Evolutionary conservation across 2,329 filamentous ascomycete genomes (phyloP).

Genomic region (Colletotrichum trifolii): DNA sequence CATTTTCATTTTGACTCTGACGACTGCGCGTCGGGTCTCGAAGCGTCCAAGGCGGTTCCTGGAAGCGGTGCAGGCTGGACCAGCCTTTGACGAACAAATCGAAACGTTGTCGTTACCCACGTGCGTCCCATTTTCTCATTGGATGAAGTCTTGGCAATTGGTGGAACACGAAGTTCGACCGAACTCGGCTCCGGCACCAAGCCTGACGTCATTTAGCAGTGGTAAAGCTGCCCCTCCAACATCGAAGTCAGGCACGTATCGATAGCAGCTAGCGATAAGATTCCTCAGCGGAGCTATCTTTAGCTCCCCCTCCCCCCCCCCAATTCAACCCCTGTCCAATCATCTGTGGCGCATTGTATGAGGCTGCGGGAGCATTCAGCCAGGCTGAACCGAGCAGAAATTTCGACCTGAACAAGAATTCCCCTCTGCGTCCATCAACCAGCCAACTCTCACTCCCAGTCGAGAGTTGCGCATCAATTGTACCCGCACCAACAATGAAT

Average conservation of each 20-base stretch:
- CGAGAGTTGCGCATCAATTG: conserved; percentile 1
- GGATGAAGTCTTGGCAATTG: conserved; percentile 22
- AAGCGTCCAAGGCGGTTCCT: conserved; percentile 10
- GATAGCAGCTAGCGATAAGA: too few relatives aligned
- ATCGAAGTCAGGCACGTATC: not conserved
- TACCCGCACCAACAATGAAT: conserved; percentile 8
- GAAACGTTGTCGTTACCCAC: conserved; percentile 14
- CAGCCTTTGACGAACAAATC: conserved; percentile 19
- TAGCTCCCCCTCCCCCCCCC: too few relatives aligned
- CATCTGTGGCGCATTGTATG: conserved; percentile 1
- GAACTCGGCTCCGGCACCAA: not conserved
- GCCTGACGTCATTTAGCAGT: conserved; percentile 21
- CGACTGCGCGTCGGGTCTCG: conserved; percentile 8
- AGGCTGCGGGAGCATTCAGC: conserved; percentile 18
- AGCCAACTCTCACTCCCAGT: not conserved
- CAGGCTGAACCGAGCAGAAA: conserved; percentile 28
- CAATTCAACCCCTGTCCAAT: conserved; percentile 6
- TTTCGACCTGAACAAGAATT: conserved; percentile 10
- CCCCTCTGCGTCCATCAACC: not conserved
- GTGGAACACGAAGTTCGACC: not conserved
- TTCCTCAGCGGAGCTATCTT: too few relatives aligned
- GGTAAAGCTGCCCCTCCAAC: conserved; percentile 21
- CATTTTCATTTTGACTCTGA: not conserved
- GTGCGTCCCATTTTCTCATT: conserved; percentile 20
- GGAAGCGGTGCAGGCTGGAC: not conserved